Conservation (phyloP, 2,329 filamentous ascomycete genomes). For the Beauveria bassiana region DNA sequence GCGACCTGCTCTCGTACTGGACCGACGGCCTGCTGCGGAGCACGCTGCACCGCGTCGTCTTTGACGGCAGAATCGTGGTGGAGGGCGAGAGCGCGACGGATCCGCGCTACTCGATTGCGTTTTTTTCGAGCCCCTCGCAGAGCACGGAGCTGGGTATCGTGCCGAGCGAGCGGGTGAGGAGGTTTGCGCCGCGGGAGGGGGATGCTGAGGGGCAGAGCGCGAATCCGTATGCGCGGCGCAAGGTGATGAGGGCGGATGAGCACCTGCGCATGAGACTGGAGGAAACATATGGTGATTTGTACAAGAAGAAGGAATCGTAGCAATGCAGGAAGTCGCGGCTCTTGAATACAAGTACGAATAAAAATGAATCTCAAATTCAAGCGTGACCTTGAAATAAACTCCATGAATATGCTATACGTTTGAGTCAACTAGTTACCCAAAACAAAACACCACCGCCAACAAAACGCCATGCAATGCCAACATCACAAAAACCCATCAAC, state of each 20-base stretch:
- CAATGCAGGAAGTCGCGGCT: background rate
- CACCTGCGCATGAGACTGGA: slow-evolving; percentile 54
- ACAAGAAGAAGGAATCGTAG: slow-evolving; percentile 31
- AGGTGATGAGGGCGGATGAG: slow-evolving; percentile 55
- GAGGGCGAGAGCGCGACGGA: slow-evolving; percentile 40
- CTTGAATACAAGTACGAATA: too few species aligned
- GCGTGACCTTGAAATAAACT: too few species aligned
- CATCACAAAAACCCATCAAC: background rate
- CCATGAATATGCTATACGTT: too few species aligned
- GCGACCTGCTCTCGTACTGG: slow-evolving; percentile 72
- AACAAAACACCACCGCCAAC: background rate
- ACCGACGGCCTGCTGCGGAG: slow-evolving; percentile 80
- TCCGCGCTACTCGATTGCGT: slow-evolving; percentile 58
- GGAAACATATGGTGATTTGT: slow-evolving; percentile 51
- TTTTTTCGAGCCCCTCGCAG: slow-evolving; percentile 58
- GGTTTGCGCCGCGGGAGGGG: slow-evolving; percentile 26
- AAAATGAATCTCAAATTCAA: too few species aligned
- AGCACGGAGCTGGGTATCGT: slow-evolving; percentile 46
- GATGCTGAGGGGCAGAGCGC: slow-evolving; percentile 16
- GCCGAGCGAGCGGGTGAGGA: slow-evolving; percentile 49
- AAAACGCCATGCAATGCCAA: background rate
- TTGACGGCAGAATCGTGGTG: slow-evolving; percentile 33
- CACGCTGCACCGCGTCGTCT: slow-evolving; percentile 84
- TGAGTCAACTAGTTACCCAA: too few species aligned
- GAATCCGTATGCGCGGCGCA: slow-evolving; percentile 44